These are phyloP conservation scores for Stenocarpella maydis DNA, from an alignment of 2,329 filamentous ascomycete genomes.

Conservation along the genomic window DNA sequence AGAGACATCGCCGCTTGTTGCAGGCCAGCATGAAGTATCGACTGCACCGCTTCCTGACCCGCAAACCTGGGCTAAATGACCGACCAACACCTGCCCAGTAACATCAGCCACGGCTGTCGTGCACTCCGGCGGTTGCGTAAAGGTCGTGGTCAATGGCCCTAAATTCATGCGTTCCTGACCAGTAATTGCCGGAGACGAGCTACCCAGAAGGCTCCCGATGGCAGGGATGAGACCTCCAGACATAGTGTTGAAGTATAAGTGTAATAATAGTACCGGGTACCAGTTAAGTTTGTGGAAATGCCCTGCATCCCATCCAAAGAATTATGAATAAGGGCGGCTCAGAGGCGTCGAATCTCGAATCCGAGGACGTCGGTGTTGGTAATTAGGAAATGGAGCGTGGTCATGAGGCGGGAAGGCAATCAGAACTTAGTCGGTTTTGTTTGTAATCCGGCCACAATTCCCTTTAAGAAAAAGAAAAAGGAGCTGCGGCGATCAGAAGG, in stretches of 20 bases:
- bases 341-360: background rate
- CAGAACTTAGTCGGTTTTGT: background rate
- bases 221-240: background rate
- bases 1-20: background rate
- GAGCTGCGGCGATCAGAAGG: too few species aligned
- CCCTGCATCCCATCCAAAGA: slow-evolving; percentile 15
- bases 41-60: background rate
- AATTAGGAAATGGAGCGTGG: background rate
- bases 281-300: background rate
- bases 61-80: slow-evolving; percentile 8
- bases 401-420: background rate
- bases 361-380: background rate
- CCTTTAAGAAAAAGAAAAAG: too few species aligned
- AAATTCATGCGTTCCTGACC: slow-evolving; percentile 7
- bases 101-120: background rate
- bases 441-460: too few species aligned
- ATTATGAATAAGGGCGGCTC: background rate
- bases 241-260: slow-evolving; percentile 5
- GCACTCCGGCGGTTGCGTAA: slow-evolving; percentile 25
- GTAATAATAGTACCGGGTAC: background rate
- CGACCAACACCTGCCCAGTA: background rate
- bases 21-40: slow-evolving; percentile 14
- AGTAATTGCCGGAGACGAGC: background rate
- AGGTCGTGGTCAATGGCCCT: slow-evolving; percentile 24
- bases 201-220: background rate